Conservation (phyloP, 148 eudicot species). For the Salicornia ramosissima region DNA sequence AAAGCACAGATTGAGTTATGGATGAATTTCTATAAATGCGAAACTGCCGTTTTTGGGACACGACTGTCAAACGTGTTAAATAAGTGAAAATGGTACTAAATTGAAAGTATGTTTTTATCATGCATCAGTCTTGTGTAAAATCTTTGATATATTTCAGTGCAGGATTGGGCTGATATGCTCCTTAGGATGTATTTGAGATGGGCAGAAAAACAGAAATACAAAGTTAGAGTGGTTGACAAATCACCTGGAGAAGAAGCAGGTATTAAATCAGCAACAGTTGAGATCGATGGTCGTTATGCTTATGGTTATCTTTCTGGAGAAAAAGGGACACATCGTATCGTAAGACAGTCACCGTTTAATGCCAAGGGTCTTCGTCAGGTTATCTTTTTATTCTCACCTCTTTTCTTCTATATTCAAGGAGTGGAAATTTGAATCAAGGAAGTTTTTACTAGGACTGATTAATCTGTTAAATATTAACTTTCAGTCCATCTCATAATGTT, state of each 20-base stretch:
- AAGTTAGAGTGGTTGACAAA: conserved; percentile 81
- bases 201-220: conserved; percentile 92
- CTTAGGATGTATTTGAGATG: conserved; percentile 97
- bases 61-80: conserved; percentile 6
- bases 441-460: neutral
- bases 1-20: neutral
- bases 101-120: neutral
- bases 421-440: neutral
- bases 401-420: neutral
- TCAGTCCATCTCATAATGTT: neutral
- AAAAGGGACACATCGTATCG: conserved; percentile 92
- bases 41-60: neutral
- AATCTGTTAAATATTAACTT: neutral
- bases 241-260: conserved; percentile 98
- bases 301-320: conserved; percentile 96
- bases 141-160: conserved; percentile 83
- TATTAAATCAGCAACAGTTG: conserved; percentile 90
- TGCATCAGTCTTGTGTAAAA: conserved; percentile 36
- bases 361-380: conserved; percentile 99
- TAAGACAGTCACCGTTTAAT: conserved; percentile 90
- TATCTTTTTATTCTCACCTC: conserved; percentile 9
- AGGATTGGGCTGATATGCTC: conserved; percentile 99
- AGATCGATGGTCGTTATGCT: conserved; percentile 90
- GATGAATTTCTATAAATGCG: neutral
- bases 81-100: conserved; percentile 1